Evolutionary conservation across 2,329 filamentous ascomycete species (phyloP).

Genomic region (Sporothrix curviconia): DNA sequence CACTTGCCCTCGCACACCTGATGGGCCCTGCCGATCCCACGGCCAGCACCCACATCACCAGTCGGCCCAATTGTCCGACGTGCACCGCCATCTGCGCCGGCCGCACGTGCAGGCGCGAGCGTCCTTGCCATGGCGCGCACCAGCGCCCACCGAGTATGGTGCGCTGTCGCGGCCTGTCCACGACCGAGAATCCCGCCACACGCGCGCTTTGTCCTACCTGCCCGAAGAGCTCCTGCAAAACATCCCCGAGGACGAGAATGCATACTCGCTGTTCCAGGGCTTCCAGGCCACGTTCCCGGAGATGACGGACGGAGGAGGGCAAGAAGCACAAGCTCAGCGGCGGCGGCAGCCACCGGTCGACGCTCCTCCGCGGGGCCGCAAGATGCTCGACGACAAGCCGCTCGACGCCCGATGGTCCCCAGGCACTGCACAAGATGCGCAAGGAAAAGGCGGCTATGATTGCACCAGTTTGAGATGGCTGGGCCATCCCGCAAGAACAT

Average conservation of each 20-base stretch:
- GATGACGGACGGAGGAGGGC: slow-evolving; percentile 58
- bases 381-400: slow-evolving; percentile 61
- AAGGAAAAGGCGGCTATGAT: slow-evolving; percentile 73
- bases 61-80: slow-evolving; percentile 76
- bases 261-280: slow-evolving; percentile 92
- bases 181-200: slow-evolving; percentile 87
- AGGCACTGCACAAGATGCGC: slow-evolving; percentile 66
- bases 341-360: slow-evolving; percentile 63
- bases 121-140: slow-evolving; percentile 89
- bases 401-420: slow-evolving; percentile 48
- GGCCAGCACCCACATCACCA: slow-evolving; percentile 66
- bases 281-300: slow-evolving; percentile 85
- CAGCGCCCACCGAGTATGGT: slow-evolving; percentile 89
- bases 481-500: slow-evolving; percentile 90
- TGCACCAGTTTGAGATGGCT: slow-evolving; percentile 87
- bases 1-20: slow-evolving; percentile 79
- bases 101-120: slow-evolving; percentile 78
- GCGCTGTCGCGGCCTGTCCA: slow-evolving; percentile 83
- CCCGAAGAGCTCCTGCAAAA: slow-evolving; percentile 85
- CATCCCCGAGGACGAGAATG: slow-evolving; percentile 78
- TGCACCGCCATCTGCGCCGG: slow-evolving; percentile 80
- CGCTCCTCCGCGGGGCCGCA: slow-evolving; percentile 68
- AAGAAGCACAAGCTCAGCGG: slow-evolving; percentile 58
- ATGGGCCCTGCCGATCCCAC: slow-evolving; percentile 62
- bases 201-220: slow-evolving; percentile 79